Conservation (phyloP, 163 green algal species). For the Scenedesmus sp. region DNA sequence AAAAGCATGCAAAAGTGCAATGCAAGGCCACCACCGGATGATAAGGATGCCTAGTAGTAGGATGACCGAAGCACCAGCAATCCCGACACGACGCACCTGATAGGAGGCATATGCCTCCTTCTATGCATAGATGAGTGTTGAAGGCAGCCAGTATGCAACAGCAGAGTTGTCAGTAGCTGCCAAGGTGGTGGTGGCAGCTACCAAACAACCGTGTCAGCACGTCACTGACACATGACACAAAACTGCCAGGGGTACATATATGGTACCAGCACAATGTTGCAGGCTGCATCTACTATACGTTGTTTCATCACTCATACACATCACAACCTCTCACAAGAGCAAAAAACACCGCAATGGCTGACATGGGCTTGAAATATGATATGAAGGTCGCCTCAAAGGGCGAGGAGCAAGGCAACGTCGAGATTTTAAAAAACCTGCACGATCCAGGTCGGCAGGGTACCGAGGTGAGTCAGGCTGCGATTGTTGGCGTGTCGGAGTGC, state of each 20-base stretch:
- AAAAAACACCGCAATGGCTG: constrained; percentile 18
- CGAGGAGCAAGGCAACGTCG: constrained; percentile 33
- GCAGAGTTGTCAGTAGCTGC: too few species aligned
- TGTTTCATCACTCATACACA: background rate
- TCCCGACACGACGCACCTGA: too few species aligned
- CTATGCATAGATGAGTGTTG: too few species aligned
- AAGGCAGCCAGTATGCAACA: too few species aligned
- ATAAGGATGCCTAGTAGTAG: too few species aligned
- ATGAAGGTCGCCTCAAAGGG: constrained; percentile 20
- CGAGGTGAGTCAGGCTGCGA: background rate
- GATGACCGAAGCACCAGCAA: too few species aligned
- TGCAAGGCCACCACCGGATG: too few species aligned
- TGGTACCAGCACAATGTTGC: background rate
- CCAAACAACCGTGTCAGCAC: background rate
- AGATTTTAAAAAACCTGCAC: constrained; percentile 30
- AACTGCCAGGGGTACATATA: background rate
- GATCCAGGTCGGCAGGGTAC: constrained; percentile 42
- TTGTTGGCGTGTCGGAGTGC: background rate
- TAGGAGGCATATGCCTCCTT: too few species aligned
- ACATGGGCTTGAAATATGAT: constrained; percentile 47
- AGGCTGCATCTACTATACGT: background rate
- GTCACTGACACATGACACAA: too few species aligned
- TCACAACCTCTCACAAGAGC: background rate
- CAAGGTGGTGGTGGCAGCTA: too few species aligned
- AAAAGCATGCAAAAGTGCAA: too few species aligned